Conservation (phyloP, 306 rosid species). For the peach (Prunus persica) region Prunus_persica_NCBIv2 NC_034016.1:17234001-17234500, state of each 20-base stretch:
- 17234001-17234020: background rate
- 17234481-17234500: too few relatives aligned
- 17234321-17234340: background rate
- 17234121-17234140: too few relatives aligned
- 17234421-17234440: background rate
- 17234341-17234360: background rate
- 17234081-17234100: background rate
- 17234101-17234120: too few relatives aligned
- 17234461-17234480: background rate
- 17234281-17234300: background rate
- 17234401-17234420: background rate
- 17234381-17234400: background rate
- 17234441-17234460: background rate
- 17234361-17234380: background rate
- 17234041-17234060: background rate
- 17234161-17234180: too few relatives aligned
- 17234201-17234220: too few relatives aligned
- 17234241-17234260: background rate
- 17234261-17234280: too few relatives aligned
- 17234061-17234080: background rate
- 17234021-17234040: background rate
- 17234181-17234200: too few relatives aligned
- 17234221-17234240: background rate
- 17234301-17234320: background rate
- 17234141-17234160: too few relatives aligned